Percentiles rank a stretch among this genome's conserved stretches.
Evolutionary conservation across 352 stramenopile species (phyloP).

Genomic region (Pythium dissimile): DNA sequence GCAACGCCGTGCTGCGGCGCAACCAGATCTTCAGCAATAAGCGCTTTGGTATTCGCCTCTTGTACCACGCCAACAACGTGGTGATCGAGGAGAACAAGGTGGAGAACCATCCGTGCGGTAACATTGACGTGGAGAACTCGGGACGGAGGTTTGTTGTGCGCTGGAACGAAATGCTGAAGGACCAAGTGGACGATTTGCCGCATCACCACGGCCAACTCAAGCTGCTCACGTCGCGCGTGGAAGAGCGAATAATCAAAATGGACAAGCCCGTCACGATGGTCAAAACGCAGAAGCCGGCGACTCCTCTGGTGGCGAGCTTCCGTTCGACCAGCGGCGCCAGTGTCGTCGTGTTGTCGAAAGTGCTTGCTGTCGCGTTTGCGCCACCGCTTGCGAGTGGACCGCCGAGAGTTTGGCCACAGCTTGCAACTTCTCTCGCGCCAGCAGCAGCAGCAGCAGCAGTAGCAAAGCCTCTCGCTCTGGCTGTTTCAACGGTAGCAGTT

Average conservation of each 20-base stretch:
- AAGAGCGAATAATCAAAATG: slow-evolving; percentile 22
- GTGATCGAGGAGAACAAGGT: slow-evolving; percentile 78
- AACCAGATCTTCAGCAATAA: slow-evolving; percentile 67
- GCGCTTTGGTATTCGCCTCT: slow-evolving; percentile 66
- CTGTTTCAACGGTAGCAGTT: no score
- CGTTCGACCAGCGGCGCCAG: background rate
- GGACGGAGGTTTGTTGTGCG: slow-evolving; percentile 74
- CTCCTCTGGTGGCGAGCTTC: background rate
- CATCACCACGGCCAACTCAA: slow-evolving; percentile 49
- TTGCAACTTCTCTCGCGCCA: background rate
- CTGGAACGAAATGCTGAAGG: slow-evolving; percentile 71
- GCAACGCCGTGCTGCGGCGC: slow-evolving; percentile 51
- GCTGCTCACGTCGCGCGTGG: slow-evolving; percentile 37
- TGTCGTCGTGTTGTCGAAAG: background rate
- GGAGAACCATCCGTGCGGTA: slow-evolving; percentile 58
- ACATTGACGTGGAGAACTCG: slow-evolving; percentile 73
- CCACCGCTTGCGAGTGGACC: background rate
- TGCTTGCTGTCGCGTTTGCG: slow-evolving; percentile 6
- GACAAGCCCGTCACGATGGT: background rate
- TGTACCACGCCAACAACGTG: slow-evolving; percentile 67
- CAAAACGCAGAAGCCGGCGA: no score
- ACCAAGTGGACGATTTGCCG: slow-evolving; percentile 45
- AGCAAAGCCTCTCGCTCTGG: no score
- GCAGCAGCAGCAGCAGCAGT: no score
- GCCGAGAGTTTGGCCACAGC: background rate